phyloP scores from a whole-genome alignment of 441 rosid species.

The Populus hybrid region DNA sequence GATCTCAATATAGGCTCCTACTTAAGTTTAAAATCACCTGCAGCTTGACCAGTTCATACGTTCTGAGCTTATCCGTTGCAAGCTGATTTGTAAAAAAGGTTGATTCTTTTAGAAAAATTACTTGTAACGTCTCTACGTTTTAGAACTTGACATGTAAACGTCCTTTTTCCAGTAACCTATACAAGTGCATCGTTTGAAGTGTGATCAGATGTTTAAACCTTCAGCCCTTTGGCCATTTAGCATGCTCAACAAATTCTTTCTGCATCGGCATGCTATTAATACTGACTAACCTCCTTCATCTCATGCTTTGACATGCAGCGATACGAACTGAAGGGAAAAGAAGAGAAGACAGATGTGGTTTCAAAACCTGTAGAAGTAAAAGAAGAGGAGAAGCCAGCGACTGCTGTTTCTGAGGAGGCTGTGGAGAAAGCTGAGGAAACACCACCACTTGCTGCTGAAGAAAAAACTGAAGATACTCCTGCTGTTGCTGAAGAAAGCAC shows the following conservation, averaged over 20 bases:
- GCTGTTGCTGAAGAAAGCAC: too few relatives aligned
- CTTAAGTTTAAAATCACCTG: background rate
- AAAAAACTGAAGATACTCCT: too few relatives aligned
- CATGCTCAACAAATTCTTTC: background rate
- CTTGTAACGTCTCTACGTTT: background rate
- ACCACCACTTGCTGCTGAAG: too few relatives aligned
- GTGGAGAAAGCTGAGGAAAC: too few relatives aligned
- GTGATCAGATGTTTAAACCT: background rate
- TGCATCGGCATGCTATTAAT: conserved; percentile 6
- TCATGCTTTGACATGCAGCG: conserved; percentile 44
- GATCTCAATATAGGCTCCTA: background rate
- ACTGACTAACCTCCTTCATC: background rate
- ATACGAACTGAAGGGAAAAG: conserved; percentile 71
- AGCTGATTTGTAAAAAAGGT: background rate
- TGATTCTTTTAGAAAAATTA: background rate
- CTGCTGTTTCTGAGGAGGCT: conserved; percentile 34
- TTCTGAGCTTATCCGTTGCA: background rate
- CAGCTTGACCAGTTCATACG: background rate
- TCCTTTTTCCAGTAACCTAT: background rate
- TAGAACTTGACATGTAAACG: background rate
- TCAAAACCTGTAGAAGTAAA: conserved; percentile 35
- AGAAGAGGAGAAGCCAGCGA: conserved; percentile 42
- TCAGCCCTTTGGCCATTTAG: background rate
- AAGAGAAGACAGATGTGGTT: conserved; percentile 40
- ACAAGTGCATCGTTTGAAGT: background rate